Conservation (phyloP, 345 rosid genomes). For the Sonneratia alba region DNA sequence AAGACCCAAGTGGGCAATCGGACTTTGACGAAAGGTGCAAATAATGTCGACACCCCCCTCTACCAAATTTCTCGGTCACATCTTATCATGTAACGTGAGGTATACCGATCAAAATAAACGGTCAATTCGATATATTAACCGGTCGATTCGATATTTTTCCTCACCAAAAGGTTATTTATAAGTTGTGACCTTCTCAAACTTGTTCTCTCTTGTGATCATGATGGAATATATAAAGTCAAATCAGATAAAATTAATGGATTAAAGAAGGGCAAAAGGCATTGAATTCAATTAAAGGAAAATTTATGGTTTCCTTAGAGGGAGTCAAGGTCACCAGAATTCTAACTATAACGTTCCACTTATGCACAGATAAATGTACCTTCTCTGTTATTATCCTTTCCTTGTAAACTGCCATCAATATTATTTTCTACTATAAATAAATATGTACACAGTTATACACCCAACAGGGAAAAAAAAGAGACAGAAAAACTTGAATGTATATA, state of each 20-base stretch:
- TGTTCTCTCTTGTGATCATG: background rate
- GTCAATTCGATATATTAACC: too few relatives aligned
- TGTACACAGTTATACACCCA: background rate
- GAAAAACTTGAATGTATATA: too few relatives aligned
- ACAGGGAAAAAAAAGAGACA: too few relatives aligned
- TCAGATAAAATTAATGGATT: background rate
- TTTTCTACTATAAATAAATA: background rate
- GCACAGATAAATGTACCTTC: background rate
- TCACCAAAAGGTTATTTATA: background rate
- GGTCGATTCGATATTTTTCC: background rate
- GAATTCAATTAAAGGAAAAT: constrained; percentile 3
- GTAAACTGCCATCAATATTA: background rate
- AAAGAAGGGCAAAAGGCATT: background rate
- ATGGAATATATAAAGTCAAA: background rate
- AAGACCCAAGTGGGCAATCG: background rate
- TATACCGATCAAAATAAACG: too few relatives aligned
- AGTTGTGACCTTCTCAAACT: background rate
- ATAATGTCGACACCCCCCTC: background rate
- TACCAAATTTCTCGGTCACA: background rate
- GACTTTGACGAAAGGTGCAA: background rate
- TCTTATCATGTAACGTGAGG: background rate
- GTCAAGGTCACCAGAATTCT: constrained; percentile 10
- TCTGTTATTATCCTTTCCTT: background rate
- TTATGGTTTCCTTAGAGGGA: constrained; percentile 19
- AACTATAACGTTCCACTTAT: constrained; percentile 9